A percentile compares a stretch with the other conserved stretches of the same genome.
Evolutionary conservation across 2,329 filamentous ascomycete species (phyloP).

Genomic region (Sporothrix brasiliensis): DNA sequence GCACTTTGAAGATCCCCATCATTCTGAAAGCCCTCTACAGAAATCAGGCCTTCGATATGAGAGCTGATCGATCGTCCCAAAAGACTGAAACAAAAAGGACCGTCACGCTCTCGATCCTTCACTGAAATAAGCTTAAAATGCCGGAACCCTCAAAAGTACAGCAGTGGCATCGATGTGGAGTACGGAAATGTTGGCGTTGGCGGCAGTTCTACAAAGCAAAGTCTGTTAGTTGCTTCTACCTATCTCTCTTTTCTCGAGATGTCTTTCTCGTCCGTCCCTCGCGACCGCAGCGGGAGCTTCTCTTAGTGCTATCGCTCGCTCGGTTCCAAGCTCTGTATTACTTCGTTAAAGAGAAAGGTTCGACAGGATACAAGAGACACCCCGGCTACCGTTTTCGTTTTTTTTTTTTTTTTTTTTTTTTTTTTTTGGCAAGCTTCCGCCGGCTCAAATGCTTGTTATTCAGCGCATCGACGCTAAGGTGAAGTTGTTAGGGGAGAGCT

Average conservation of each 20-base stretch:
- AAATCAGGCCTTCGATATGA: not conserved
- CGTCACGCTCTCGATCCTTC: not conserved
- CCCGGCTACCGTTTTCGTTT: not conserved
- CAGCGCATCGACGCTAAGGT: slow-evolving; percentile 19
- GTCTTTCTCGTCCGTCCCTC: not conserved
- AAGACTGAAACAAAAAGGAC: not conserved
- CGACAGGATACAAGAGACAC: not conserved
- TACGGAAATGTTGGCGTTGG: slow-evolving; percentile 5
- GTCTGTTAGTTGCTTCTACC: not conserved
- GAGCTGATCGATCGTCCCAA: not conserved
- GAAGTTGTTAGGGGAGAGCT: not conserved
- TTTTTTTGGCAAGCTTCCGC: not conserved
- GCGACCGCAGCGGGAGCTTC: slow-evolving; percentile 12
- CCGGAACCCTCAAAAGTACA: not conserved
- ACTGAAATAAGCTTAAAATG: not conserved
- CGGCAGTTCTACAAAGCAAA: slow-evolving; percentile 16
- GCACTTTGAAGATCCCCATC: not conserved
- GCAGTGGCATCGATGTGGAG: not conserved
- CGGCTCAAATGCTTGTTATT: slow-evolving; percentile 19
- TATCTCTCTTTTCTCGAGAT: not conserved
- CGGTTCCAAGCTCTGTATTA: not conserved
- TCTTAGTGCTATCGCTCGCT: not conserved
- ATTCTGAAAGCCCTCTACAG: not conserved
- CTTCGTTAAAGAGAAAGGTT: not conserved
- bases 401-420: not conserved